These are phyloP conservation scores for Phytophthora aleatoria DNA, from an alignment of 352 stramenopile species.

Conservation along the genomic window DNA sequence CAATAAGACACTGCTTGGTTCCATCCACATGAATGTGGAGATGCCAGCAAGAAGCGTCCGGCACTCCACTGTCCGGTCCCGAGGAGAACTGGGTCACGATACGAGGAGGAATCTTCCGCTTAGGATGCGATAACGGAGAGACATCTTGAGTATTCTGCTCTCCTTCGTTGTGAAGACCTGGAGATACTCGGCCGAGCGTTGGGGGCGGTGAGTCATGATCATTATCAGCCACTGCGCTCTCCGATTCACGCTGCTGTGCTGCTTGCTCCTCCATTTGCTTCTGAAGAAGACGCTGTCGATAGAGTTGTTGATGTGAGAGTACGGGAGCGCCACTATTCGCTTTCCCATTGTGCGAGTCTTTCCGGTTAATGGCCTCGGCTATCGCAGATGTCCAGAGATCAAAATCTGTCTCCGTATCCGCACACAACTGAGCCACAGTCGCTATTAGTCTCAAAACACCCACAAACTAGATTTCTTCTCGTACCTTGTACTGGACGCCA, in stretches of 20 bases:
- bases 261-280: conserved; percentile 46
- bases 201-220: conserved; percentile 8
- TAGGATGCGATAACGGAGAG: conserved; percentile 6
- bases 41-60: conserved; percentile 45
- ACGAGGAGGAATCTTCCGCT: conserved; percentile 36
- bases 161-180: not conserved
- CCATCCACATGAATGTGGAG: conserved; percentile 65
- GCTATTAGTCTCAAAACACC: conserved; percentile 15
- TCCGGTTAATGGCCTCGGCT: conserved; percentile 76
- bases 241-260: conserved; percentile 18
- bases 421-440: conserved; percentile 55
- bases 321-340: conserved; percentile 31
- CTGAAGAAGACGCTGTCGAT: conserved; percentile 70
- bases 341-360: conserved; percentile 46
- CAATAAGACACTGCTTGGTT: conserved; percentile 74
- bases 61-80: conserved; percentile 20
- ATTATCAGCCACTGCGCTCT: conserved; percentile 15
- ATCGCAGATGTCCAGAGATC: conserved; percentile 82
- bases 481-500: conserved; percentile 85
- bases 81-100: conserved; percentile 47
- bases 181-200: conserved; percentile 11
- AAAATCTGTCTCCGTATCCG: conserved; percentile 78
- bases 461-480: not conserved
- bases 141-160: conserved; percentile 3
- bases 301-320: conserved; percentile 78